phyloP scores from a whole-genome alignment of 2,329 filamentous ascomycete genomes.

The Alternaria triticina region DNA sequence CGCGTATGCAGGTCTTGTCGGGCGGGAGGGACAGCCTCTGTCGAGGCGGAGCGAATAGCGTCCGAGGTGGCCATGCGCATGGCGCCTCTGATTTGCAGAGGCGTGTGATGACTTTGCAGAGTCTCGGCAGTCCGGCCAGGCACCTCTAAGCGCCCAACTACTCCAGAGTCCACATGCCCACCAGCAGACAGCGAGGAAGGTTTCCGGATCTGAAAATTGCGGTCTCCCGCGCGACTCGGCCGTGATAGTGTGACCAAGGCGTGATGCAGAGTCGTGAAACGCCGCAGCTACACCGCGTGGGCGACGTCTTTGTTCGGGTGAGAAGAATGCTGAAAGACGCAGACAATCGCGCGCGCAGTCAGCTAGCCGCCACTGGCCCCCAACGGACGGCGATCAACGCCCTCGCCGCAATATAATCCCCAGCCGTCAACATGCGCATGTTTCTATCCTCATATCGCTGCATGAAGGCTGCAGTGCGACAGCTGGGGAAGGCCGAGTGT shows the following conservation, averaged over 20 bases:
- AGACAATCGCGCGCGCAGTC: conserved; percentile 12
- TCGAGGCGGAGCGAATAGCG: conserved; percentile 29
- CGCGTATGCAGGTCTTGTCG: conserved; percentile 25
- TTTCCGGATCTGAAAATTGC: not conserved
- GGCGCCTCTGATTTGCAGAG: conserved; percentile 25
- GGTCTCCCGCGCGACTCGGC: conserved; percentile 23
- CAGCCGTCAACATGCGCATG: conserved; percentile 9
- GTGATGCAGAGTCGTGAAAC: conserved; percentile 26
- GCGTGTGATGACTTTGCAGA: conserved; percentile 36
- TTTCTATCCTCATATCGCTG: conserved; percentile 19
- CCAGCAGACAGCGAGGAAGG: conserved; percentile 1
- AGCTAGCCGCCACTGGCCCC: conserved; percentile 11
- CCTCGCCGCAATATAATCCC: conserved; percentile 18
- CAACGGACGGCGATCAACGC: not conserved
- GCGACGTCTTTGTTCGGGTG: not conserved
- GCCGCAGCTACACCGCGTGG: conserved; percentile 1
- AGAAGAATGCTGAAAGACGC: not conserved
- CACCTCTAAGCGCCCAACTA: conserved; percentile 40
- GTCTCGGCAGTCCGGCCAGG: conserved; percentile 18
- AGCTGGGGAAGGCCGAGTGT: conserved; percentile 6
- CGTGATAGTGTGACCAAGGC: conserved; percentile 36
- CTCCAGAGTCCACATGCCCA: conserved; percentile 22
- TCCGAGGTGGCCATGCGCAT: conserved; percentile 14
- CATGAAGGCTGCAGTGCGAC: conserved; percentile 14
- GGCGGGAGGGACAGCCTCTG: conserved; percentile 34